These are phyloP conservation scores for Stropharia rugosoannulata DNA, from an alignment of 768 basidiomycete species.

Conservation along the genomic window DNA sequence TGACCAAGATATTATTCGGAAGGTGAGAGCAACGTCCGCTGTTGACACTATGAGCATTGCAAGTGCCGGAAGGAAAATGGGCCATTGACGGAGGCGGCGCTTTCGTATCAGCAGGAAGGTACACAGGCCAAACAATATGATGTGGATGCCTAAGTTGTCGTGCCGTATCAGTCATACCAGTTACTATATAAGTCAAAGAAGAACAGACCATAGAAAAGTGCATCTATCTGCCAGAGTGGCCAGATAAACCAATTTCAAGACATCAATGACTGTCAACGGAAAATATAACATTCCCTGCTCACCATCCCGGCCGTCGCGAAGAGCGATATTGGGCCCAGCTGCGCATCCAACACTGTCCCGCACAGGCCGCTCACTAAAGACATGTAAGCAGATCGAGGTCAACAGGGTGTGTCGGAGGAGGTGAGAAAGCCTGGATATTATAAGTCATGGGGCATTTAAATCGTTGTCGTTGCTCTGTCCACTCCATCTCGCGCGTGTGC, in stretches of 20 bases:
- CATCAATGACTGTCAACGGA: not conserved
- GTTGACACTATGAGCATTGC: constrained; percentile 21
- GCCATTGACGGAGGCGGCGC: constrained; percentile 9
- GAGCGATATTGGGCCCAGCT: not conserved
- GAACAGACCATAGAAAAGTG: constrained; percentile 26
- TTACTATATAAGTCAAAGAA: not conserved
- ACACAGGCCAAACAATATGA: constrained; percentile 28
- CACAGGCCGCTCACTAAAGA: not conserved
- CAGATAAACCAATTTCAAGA: not conserved
- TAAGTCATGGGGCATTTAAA: too few species aligned
- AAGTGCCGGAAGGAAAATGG: constrained; percentile 15
- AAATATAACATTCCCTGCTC: not conserved
- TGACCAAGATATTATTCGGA: not conserved
- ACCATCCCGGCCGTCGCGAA: constrained; percentile 12
- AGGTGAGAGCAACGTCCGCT: constrained; percentile 17
- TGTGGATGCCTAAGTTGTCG: constrained; percentile 23
- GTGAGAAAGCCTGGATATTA: too few species aligned
- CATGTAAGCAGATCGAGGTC: not conserved
- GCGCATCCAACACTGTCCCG: not conserved
- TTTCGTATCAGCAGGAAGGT: constrained; percentile 14
- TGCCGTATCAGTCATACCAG: too few species aligned
- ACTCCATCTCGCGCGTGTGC: too few species aligned
- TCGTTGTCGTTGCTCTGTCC: too few species aligned
- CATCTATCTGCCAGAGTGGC: constrained; percentile 21
- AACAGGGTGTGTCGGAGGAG: not conserved